These are phyloP conservation scores for Schwanniomyces yamadae DNA, from an alignment of 805 yeast species.

Conservation along the genomic window DNA sequence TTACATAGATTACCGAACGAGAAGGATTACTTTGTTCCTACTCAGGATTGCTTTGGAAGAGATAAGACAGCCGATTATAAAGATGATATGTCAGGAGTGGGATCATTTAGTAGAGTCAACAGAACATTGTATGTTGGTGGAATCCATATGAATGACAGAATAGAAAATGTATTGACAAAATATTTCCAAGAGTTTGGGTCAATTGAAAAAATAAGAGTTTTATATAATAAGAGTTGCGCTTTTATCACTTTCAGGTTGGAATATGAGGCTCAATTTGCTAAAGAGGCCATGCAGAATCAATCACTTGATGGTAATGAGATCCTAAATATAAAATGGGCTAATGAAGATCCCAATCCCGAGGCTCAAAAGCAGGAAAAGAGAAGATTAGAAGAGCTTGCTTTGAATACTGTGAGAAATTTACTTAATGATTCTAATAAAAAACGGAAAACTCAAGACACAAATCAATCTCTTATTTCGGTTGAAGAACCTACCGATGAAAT, in stretches of 20 bases:
- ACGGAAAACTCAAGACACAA: constrained; percentile 6
- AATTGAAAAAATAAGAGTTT: constrained; percentile 62
- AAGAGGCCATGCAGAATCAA: constrained; percentile 91
- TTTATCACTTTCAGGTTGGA: constrained; percentile 73
- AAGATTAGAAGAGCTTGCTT: constrained; percentile 50
- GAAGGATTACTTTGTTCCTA: constrained; percentile 55
- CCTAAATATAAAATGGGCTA: constrained; percentile 81
- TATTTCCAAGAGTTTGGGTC: constrained; percentile 77
- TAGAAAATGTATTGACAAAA: constrained; percentile 32
- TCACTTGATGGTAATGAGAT: constrained; percentile 62
- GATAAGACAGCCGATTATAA: constrained; percentile 77
- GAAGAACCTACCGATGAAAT: constrained; percentile 7
- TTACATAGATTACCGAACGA: constrained; percentile 72
- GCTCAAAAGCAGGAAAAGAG: constrained; percentile 52
- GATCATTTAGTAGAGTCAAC: constrained; percentile 69
- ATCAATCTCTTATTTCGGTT: constrained; percentile 4
- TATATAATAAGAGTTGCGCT: constrained; percentile 66
- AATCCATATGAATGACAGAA: constrained; percentile 36
- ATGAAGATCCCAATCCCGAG: constrained; percentile 78
- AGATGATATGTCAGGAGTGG: constrained; percentile 95
- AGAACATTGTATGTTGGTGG: constrained; percentile 77
- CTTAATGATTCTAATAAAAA: constrained; percentile 23
- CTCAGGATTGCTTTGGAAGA: constrained; percentile 89
- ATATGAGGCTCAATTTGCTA: constrained; percentile 86
- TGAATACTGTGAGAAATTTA: constrained; percentile 50